Percentiles rank a stretch among this genome's conserved stretches.
Conservation (phyloP, 306 rosid genomes). For the Trifolium pratense region DNA sequence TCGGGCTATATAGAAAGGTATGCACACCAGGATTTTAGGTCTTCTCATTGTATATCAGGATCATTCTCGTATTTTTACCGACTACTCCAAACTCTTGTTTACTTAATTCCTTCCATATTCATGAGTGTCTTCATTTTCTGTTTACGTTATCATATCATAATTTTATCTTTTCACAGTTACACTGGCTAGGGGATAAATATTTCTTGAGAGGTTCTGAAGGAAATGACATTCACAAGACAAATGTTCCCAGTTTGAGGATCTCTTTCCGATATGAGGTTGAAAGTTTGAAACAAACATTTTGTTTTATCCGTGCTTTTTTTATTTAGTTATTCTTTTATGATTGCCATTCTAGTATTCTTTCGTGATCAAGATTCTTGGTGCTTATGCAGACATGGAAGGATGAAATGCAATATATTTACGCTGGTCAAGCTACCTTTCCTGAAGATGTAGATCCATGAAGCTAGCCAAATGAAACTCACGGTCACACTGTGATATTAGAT, state of each 20-base stretch:
- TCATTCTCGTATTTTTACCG: not conserved
- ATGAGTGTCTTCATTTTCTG: slow-evolving; percentile 28
- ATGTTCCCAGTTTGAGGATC: slow-evolving; percentile 74
- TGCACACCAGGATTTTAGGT: too few species aligned
- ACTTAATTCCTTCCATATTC: slow-evolving; percentile 10
- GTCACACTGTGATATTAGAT: not conserved
- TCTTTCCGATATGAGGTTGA: slow-evolving; percentile 63
- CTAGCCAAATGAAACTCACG: not conserved
- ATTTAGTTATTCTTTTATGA: slow-evolving; percentile 23
- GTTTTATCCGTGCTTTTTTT: not conserved
- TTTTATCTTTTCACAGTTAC: slow-evolving; percentile 54
- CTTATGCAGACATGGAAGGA: slow-evolving; percentile 82
- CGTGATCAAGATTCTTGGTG: slow-evolving; percentile 28
- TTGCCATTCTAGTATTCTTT: slow-evolving; percentile 19
- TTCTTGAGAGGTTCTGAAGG: slow-evolving; percentile 75
- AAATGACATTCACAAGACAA: slow-evolving; percentile 79
- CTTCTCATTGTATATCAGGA: too few species aligned
- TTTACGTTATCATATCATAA: not conserved
- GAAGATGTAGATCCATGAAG: slow-evolving; percentile 65
- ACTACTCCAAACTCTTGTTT: slow-evolving; percentile 1
- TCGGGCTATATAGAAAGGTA: too few species aligned
- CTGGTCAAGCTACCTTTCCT: slow-evolving; percentile 56
- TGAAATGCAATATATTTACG: slow-evolving; percentile 71
- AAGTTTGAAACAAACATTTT: slow-evolving; percentile 23
- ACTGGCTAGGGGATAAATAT: slow-evolving; percentile 80